Base-by-base conservation (phyloP, 73 alveolate species). In the Uronychia binucleata region DNA sequence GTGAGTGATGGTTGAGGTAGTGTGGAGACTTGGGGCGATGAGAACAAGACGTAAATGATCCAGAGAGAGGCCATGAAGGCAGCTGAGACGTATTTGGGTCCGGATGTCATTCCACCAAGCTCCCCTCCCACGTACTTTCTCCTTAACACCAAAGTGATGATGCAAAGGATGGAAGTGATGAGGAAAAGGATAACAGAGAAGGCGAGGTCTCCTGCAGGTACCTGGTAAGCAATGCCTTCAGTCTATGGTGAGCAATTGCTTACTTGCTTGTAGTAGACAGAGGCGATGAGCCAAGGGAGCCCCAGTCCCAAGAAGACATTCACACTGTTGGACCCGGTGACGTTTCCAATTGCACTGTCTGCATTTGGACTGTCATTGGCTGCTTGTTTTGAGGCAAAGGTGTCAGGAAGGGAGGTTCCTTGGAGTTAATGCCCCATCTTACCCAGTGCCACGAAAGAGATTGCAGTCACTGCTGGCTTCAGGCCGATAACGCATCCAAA, bases 391-490 rank as follows among this genome's bases (percentile, higher is more conserved):
- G 91, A 81, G 8, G 95, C 95, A 58, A 94, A 88, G 57, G 92
- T 76, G 84, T 94, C 96, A 11, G 95, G 95, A 58, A 91, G 35
- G 5, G 96, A 84, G 14, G 94, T 81, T 82, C 96, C 98, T n/a
- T n/a, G n/a, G n/a, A n/a, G n/a, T n/a, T n/a, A n/a, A n/a, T n/a
- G n/a, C n/a, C n/a, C n/a, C n/a, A n/a, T n/a, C n/a, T n/a, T 59
- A 46, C 97, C 95, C 26, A 94, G 34, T 19, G 96, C 93, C 29
- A 91, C 94, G 25, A 93, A 75, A 31, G 90, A 90, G 32, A 93
- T 77, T 0, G 75, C 84, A 27, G 93, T 77, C 46, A 90, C 58
- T 32, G 94, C 85, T 28, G 86, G 91, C 81, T 86, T 85, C n/a
- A 89, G 46, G 79, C 87, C 88, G 31, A 92, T 89, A 8, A 81